These are phyloP conservation scores for Phialophora expanda DNA, from an alignment of 2,329 filamentous ascomycete species.

Conservation along the genomic window DNA sequence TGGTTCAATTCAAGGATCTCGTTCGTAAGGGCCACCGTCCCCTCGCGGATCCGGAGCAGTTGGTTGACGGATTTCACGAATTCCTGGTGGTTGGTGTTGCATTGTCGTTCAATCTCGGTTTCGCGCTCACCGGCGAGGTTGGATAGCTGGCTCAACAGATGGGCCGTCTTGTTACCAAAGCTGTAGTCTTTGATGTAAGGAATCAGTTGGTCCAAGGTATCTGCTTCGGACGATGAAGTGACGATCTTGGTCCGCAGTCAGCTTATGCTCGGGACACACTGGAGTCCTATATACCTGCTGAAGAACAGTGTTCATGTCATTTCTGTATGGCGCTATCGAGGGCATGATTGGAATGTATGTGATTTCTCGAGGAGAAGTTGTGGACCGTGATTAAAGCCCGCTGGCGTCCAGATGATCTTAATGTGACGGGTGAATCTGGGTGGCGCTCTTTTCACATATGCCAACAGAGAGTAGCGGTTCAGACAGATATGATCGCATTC, in stretches of 20 bases:
- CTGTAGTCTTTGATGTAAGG: conserved; percentile 91
- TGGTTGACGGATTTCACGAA: conserved; percentile 94
- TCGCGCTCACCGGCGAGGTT: conserved; percentile 87
- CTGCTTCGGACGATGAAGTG: conserved; percentile 84
- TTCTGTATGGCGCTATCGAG: conserved; percentile 44
- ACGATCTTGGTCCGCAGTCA: conserved; percentile 70
- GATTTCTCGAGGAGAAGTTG: neutral
- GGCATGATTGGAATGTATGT: conserved; percentile 42
- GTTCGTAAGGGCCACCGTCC: conserved; percentile 82
- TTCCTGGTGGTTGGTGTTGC: conserved; percentile 94
- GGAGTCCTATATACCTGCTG: conserved; percentile 45
- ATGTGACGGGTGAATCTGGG: neutral
- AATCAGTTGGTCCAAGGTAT: conserved; percentile 95
- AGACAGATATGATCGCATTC: neutral
- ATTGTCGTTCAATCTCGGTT: conserved; percentile 89
- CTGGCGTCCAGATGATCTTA: neutral
- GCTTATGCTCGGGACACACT: neutral
- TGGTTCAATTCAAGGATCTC: conserved; percentile 93
- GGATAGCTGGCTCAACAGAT: conserved; percentile 77
- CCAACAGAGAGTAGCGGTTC: neutral
- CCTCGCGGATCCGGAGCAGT: conserved; percentile 87
- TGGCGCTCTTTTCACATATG: neutral
- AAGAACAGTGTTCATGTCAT: conserved; percentile 47
- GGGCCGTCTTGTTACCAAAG: conserved; percentile 71
- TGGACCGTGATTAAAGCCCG: neutral